Base-by-base conservation (phyloP, 257 asterid species). In the Ilex asprella region DNA sequence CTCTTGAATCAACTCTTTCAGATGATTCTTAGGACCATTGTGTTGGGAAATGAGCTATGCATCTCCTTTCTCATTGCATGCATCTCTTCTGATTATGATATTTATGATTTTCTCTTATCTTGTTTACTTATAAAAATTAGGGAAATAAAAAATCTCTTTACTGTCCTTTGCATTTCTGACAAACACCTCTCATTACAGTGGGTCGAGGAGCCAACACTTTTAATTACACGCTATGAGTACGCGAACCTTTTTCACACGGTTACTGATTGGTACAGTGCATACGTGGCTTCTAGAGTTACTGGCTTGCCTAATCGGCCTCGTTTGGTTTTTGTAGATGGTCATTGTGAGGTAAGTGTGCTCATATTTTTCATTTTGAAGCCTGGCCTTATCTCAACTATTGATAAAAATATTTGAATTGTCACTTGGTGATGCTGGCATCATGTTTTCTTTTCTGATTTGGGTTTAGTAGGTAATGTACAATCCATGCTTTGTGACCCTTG, bases 191-290 rank as follows among this genome's bases (percentile, higher is more conserved):
- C 30, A 10, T 78, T 80, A 67, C 89, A 93, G 99, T 93, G 99
- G 97, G 71, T 93, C 59, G 96, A 93, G 74, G 97, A 93, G 78
- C 99, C 99, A 14, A 70, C 88, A 16, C 78, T 93, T 75, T 74
- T 89, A 55, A 83, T 89, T 16, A 93, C 96, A 21, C 94, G 99
- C 9, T 93, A 85, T 35, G 99, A 93, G 72, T 93, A 93, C 57
- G 99, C 99, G 55, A 93, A 93, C 76, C 44, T 93, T 72, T 93
- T 89, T 72, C 99, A 93, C 86, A 93, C 99, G 12, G 65, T 87
- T 62, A 93, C 99, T 16, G 99, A 93, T 73, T 93, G 97, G 97
- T 93, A 93, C 71, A 89, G 97, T 65, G 80, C 97, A n/a, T 93
- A 93, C 31, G 86, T 79, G 54, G 80, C 99, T 58, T 85, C 99